phyloP scores from a whole-genome alignment of 805 yeast species.

The Candida ovalis region DNA sequence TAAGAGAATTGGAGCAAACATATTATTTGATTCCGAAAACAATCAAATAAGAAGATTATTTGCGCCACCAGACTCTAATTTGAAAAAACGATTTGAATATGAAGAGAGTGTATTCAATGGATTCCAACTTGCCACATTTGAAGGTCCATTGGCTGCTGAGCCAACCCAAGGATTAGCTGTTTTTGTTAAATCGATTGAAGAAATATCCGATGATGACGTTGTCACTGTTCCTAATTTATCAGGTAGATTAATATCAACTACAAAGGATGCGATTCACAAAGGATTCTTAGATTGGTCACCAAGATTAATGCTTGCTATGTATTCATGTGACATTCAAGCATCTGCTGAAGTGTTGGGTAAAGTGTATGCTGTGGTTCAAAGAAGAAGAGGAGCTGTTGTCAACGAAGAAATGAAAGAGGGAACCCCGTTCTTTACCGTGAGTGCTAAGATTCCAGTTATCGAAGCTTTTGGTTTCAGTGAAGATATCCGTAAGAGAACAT shows the following conservation, averaged over 20 bases:
- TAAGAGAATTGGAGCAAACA: slow-evolving; percentile 68
- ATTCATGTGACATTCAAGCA: slow-evolving; percentile 92
- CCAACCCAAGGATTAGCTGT: slow-evolving; percentile 80
- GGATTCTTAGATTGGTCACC: slow-evolving; percentile 82
- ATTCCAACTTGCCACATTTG: slow-evolving; percentile 73
- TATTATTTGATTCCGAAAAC: slow-evolving; percentile 54
- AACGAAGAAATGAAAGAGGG: slow-evolving; percentile 98
- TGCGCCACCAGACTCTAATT: background rate
- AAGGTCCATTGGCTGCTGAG: slow-evolving; percentile 89
- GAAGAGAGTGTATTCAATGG: slow-evolving; percentile 74
- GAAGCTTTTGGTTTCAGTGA: slow-evolving; percentile 97
- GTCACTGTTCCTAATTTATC: slow-evolving; percentile 44
- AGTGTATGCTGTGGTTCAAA: slow-evolving; percentile 91
- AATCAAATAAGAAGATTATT: slow-evolving; percentile 34
- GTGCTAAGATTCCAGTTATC: slow-evolving; percentile 83
- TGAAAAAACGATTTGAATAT: slow-evolving; percentile 31
- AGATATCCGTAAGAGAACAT: slow-evolving; percentile 86
- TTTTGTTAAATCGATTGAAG: slow-evolving; percentile 38
- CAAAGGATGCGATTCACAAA: slow-evolving; percentile 69
- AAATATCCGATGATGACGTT: slow-evolving; percentile 24
- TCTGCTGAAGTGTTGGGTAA: slow-evolving; percentile 92
- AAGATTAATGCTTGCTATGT: slow-evolving; percentile 86
- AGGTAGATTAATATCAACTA: slow-evolving; percentile 71
- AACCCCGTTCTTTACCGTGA: slow-evolving; percentile 88
- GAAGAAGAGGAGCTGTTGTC: slow-evolving; percentile 77